phyloP scores from a whole-genome alignment of 345 rosid species.

The rapeseed (Brassica napus) region Da-Ae NC_063434.1:7004001-7004500 shows the following conservation, averaged over 20 bases:
- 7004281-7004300: conserved; percentile 19
- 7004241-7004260: not conserved
- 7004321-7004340: conserved; percentile 6
- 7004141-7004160: conserved; percentile 8
- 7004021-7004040: not conserved
- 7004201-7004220: not conserved
- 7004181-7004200: not conserved
- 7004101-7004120: not conserved
- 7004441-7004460: not conserved
- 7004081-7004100: not conserved
- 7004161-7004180: not conserved
- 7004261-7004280: conserved; percentile 29
- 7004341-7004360: conserved; percentile 1
- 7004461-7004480: not conserved
- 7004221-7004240: conserved; percentile 4
- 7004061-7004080: not conserved
- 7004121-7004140: conserved; percentile 22
- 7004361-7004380: not conserved
- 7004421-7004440: conserved; percentile 16
- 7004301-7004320: conserved; percentile 1
- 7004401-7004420: conserved; percentile 23
- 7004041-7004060: conserved; percentile 7
- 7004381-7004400: conserved; percentile 4
- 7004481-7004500: not conserved
- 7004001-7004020: conserved; percentile 1